Base-by-base conservation (phyloP, 2,329 filamentous ascomycete species). In the Hypoxylon sp. region DNA sequence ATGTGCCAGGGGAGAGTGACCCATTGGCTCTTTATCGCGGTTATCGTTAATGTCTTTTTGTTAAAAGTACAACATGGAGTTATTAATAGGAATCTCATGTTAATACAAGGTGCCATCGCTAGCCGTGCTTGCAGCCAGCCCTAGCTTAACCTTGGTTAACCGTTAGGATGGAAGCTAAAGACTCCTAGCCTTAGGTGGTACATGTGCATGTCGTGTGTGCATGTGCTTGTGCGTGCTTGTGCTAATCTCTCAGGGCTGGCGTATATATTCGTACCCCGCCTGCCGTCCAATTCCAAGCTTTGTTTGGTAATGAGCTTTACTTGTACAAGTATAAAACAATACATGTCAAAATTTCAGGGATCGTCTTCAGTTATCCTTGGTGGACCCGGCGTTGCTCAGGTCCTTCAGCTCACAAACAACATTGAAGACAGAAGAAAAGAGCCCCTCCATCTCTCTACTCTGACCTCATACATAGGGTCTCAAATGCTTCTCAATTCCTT, bases 81-180 rank as follows among this genome's bases (percentile, higher is more conserved):
- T 66, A 69, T 67, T 64, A 69, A 65, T 67, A 69, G 63, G 61
- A 61, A 43, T 19, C 46, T 19, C n/a, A 37, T 30, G 21, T 37
- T 16, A 21, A 50, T 45, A 56, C 19, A 21, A 19, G 37, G 53
- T 60, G 52, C 66, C 66, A 57, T 63, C 43, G 54, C 60, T 69
- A 67, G 61, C 60, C 61, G 63, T 60, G 37, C 39, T 52, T 63
- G 51, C 60, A 61, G 61, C 46, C 46, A 51, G 56, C 41, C 52
- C 43, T 63, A 55, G 58, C 27, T 58, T 59, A 54, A 46, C 62
- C 65, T 66, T 68, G 59, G 55, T 61, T 65, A 68, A 30, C 55
- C 66, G 63, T 50, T 34, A 48, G 14, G 29, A 30, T 43, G 37
- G 51, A 30, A 43, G 51, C 51, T 34, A 48, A 11, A 51, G n/a